Conservation (phyloP, 169 alveolate genomes). For the Besnoitia besnoiti region DNA sequence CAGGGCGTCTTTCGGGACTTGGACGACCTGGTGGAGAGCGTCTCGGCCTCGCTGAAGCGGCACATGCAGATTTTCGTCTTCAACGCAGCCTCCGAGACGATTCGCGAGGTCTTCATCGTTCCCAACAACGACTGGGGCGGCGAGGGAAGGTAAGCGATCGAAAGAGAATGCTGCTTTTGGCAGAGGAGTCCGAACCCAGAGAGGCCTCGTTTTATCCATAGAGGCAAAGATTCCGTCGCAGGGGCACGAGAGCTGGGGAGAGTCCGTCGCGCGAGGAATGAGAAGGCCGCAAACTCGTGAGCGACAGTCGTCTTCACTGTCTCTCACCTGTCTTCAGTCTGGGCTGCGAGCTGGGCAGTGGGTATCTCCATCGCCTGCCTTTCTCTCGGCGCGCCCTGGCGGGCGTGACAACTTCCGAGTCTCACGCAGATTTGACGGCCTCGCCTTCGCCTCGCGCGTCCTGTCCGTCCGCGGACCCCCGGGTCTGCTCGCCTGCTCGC, state of each 20-base stretch:
- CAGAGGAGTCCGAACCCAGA: too few species aligned
- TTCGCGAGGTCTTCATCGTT: not conserved
- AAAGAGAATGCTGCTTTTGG: too few species aligned
- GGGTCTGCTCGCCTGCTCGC: not conserved
- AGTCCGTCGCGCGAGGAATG: too few species aligned
- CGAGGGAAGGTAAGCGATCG: not conserved
- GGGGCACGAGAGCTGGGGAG: too few species aligned
- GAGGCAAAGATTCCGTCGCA: too few species aligned
- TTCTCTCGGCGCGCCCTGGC: not conserved
- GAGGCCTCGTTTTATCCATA: too few species aligned
- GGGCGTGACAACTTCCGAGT: not conserved
- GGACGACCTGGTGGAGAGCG: not conserved
- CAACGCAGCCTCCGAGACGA: not conserved
- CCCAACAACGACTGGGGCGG: constrained; percentile 41
- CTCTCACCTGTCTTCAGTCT: constrained; percentile 8
- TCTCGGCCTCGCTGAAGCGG: not conserved
- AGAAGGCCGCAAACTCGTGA: too few species aligned
- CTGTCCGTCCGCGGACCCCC: not conserved
- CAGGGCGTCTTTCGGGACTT: constrained; percentile 37
- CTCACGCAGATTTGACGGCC: not conserved
- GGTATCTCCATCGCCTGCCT: constrained; percentile 30
- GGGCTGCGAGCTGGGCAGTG: constrained; percentile 38
- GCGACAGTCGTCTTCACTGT: too few species aligned
- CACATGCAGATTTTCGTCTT: constrained; percentile 8
- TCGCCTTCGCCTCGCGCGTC: not conserved